Base-by-base conservation (phyloP, 1,284 basidiomycete species). In the Ustilago esculenta region DNA sequence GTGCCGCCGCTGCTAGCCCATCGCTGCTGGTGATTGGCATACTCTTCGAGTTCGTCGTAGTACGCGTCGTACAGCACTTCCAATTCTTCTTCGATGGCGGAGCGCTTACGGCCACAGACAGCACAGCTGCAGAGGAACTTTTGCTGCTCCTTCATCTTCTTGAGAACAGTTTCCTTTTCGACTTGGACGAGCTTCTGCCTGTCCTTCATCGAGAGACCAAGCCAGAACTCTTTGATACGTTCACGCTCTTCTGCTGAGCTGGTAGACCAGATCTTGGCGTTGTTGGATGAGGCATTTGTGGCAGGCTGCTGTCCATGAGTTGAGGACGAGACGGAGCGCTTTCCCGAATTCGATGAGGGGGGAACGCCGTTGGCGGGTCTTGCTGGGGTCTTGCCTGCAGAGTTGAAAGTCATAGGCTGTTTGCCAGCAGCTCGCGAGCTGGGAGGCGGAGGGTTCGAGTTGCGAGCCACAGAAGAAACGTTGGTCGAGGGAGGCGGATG, bases 131-230 rank as follows among this genome's bases (percentile, higher is more conserved):
- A 98, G 67, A 88, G 90, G 82, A 96, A 93, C 81, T 92, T 92
- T 87, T 96, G 94, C 86, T 96, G 93, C 83, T 96, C 95, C 86
- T 97, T 97, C 93, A 98, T 98, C 88, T 96, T 97, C 83, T 88
- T 88, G 64, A 98, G 85, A 24, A 98, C 94, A 14, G 92, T 92
- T 82, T 98, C 93, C 85, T 98, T 97, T 86, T 98, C 95, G 75
- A 97, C 88, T 85, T 92, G 91, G 81, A 98, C 91, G 56, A 98
- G 87, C 82, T 89, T 90, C 71, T 91, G 85, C 37, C 96, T 88
- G 81, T 98, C 94, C 47, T 90, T 88, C 84, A 97, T 92, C 42
- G 87, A 87, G 10, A 98, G 86, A 6, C 87, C 89, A 23, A 97
- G 88, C 95, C 95, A 98, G 84, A 98, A 98, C 79, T 94, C 90